Percentiles rank a stretch among this genome's conserved stretches.
Conservation (phyloP, 805 yeast species). For the Vanderwaltozyma polyspora region DNA sequence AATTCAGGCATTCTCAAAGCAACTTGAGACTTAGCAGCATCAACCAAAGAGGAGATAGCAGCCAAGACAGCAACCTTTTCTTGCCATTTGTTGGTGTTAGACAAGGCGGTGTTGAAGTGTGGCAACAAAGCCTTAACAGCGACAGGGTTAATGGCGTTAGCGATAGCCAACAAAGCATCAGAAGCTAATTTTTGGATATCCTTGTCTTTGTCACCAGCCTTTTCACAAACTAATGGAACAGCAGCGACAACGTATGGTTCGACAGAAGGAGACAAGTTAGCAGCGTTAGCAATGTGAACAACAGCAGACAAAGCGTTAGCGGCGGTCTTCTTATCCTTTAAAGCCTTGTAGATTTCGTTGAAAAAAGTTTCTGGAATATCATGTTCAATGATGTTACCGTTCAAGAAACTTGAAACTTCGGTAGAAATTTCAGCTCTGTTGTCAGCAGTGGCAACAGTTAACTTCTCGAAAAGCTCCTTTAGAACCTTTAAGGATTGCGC, state of each 20-base stretch:
- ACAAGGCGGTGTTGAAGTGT: constrained; percentile 56
- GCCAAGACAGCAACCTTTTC: constrained; percentile 88
- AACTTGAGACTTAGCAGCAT: constrained; percentile 87
- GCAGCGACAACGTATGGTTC: constrained; percentile 90
- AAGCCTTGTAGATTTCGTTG: constrained; percentile 59
- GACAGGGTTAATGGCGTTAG: constrained; percentile 79
- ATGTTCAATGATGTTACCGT: constrained; percentile 96
- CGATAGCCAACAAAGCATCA: constrained; percentile 64
- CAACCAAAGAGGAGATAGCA: constrained; percentile 80
- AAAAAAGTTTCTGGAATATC: constrained; percentile 91
- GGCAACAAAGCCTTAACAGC: constrained; percentile 89
- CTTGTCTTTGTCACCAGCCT: constrained; percentile 85
- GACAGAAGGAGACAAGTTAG: constrained; percentile 76
- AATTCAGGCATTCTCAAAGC: constrained; percentile 99
- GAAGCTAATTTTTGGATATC: constrained; percentile 65
- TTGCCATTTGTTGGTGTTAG: constrained; percentile 85
- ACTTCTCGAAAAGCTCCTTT: constrained; percentile 84
- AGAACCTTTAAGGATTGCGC: constrained; percentile 58
- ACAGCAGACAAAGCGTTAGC: constrained; percentile 78
- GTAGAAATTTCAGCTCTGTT: constrained; percentile 77
- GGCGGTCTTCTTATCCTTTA: constrained; percentile 73
- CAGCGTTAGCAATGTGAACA: constrained; percentile 69
- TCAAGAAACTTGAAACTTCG: constrained; percentile 84
- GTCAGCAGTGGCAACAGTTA: constrained; percentile 79
- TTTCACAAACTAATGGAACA: constrained; percentile 56